Evolutionary conservation across 1,139 yeast species (phyloP), one percentile per base, ranked within the genome.

Genomic region (Meyerozyma elateridarum): DNA sequence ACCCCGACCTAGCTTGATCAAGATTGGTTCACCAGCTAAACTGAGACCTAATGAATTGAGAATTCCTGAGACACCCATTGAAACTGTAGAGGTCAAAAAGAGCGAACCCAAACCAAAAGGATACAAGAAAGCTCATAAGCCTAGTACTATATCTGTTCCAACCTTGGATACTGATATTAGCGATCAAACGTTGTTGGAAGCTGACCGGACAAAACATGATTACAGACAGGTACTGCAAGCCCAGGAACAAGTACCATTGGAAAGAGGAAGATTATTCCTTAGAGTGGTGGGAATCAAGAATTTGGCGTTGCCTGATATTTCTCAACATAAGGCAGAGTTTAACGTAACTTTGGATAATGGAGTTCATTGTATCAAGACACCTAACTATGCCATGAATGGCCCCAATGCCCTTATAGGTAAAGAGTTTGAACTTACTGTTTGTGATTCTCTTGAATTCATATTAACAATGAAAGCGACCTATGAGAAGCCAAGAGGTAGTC

Each of bases 281-380:
- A 67, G 80, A 35, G 68, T 88, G 15, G 64, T 79, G 34, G 77
- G 79, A 0, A 54, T 87, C 34, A 66, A 70, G 38, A 74, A 73
- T 29, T 53, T 88, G 25, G 60, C 61, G 7, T 56, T 88, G 34
- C 84, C 88, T 1, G 74, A 76, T 31, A 55, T 78, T 34, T 56
- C 57, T 14, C 51, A 54, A 4, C 79, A 79, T 37, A 63, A 76
- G 22, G 89, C 89, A 2, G 70, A 72, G 34, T 79, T 85, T 56
- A 74, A 78, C 29, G 51, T 88, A 28, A 78, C 87, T 6, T 65
- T 91, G 44, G 97, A 91, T 54, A 91, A 91, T 54, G 96, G 96
- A 2, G 78, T 82, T 24, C 96, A 91, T 51, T 78, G 91, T 37
- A 77, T 88, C 30, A 76, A 80, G 28, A 89, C 96, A 0, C 80